These are phyloP conservation scores for Rhododendron kiyosumense DNA, from an alignment of 148 eudicot genomes.

Conservation along the genomic window DNA sequence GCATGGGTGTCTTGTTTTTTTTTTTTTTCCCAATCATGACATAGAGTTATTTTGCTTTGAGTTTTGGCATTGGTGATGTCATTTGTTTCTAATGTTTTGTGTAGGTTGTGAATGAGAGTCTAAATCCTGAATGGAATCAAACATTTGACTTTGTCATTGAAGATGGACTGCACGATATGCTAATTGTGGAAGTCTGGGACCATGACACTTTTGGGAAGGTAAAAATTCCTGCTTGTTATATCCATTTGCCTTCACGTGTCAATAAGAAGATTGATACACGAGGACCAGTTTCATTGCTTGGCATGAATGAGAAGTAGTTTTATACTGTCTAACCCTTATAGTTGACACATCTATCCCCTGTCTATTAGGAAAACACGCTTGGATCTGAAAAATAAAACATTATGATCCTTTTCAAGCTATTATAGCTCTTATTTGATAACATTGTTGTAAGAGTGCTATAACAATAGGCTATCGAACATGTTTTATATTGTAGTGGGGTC, in stretches of 20 bases:
- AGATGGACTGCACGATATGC: constrained; percentile 95
- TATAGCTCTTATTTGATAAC: background rate
- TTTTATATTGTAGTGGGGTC: background rate
- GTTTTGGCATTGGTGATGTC: background rate
- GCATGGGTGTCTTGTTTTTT: background rate
- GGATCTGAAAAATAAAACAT: background rate
- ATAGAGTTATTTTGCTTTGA: background rate
- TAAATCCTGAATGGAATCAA: constrained; percentile 97
- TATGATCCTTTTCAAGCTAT: background rate
- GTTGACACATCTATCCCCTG: background rate
- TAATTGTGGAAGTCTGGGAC: constrained; percentile 80
- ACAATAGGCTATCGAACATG: background rate
- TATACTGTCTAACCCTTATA: background rate
- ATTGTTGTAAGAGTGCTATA: background rate
- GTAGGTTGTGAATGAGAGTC: constrained; percentile 84
- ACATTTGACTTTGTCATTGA: constrained; percentile 95
- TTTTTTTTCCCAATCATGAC: background rate
- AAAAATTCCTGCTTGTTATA: constrained; percentile 2
- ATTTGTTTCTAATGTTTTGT: constrained; percentile 6
- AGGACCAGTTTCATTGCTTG: background rate
- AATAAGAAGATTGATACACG: background rate
- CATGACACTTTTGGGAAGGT: constrained; percentile 99
- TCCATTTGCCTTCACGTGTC: background rate
- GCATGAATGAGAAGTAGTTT: background rate
- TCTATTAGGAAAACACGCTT: background rate